phyloP scores from a whole-genome alignment of 2,329 filamentous ascomycete species.

The Ophiostoma australiae region DNA sequence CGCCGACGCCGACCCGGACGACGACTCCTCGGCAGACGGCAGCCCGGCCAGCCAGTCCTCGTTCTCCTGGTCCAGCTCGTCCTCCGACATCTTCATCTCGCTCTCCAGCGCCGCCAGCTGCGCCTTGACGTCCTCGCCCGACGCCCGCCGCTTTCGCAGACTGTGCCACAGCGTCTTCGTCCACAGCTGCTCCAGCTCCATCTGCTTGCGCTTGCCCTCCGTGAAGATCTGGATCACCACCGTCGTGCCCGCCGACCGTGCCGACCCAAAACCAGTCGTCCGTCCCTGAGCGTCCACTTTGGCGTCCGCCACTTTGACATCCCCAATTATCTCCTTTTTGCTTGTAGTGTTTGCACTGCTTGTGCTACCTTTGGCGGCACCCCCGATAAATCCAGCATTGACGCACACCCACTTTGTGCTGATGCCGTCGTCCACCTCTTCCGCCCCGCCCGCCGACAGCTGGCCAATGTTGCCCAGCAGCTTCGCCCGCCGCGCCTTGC shows the following conservation, averaged over 20 bases:
- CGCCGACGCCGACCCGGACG: not conserved
- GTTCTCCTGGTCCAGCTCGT: not conserved
- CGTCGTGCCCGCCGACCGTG: slow-evolving; percentile 44
- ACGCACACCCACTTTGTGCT: slow-evolving; percentile 96
- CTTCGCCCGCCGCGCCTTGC: slow-evolving; percentile 76
- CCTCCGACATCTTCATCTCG: not conserved
- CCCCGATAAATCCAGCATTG: slow-evolving; percentile 68
- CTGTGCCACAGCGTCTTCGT: slow-evolving; percentile 37
- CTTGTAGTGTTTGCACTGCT: not conserved
- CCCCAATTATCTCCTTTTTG: not conserved
- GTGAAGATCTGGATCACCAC: slow-evolving; percentile 57
- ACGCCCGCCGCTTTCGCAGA: slow-evolving; percentile 22
- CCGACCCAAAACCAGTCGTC: slow-evolving; percentile 71
- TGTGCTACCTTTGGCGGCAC: slow-evolving; percentile 26
- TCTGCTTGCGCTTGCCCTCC: slow-evolving; percentile 47
- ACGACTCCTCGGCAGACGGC: not conserved
- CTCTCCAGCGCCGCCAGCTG: not conserved
- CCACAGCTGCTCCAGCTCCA: slow-evolving; percentile 53
- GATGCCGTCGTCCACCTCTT: slow-evolving; percentile 73
- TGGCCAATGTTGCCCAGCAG: slow-evolving; percentile 63
- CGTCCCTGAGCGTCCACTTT: slow-evolving; percentile 40
- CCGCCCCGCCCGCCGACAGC: slow-evolving; percentile 27
- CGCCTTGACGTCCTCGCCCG: slow-evolving; percentile 16
- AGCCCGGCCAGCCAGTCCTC: not conserved
- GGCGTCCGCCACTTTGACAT: slow-evolving; percentile 24